Evolutionary conservation across 768 basidiomycete species (phyloP).

Genomic region (Termitomyces sp.): DNA sequence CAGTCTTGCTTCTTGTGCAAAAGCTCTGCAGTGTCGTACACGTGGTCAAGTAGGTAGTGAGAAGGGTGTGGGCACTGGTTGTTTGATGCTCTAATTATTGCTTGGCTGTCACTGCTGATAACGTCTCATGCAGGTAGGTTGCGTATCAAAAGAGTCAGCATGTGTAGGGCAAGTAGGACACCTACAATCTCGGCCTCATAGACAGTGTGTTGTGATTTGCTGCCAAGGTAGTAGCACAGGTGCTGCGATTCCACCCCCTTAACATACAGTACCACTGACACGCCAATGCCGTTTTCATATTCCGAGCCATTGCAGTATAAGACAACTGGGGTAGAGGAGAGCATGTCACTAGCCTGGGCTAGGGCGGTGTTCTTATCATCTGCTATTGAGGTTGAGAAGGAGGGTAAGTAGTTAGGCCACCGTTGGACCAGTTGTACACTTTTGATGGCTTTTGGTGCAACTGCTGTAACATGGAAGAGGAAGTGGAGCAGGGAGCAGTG

Average conservation of each 20-base stretch:
- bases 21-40: too few relatives aligned
- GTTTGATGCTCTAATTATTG: too few relatives aligned
- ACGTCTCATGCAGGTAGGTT: background rate
- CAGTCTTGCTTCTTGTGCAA: too few relatives aligned
- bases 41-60: too few relatives aligned
- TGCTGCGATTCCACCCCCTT: too few relatives aligned
- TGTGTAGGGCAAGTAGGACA: background rate
- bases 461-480: background rate
- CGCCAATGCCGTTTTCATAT: background rate
- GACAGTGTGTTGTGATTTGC: background rate
- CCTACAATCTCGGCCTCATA: background rate
- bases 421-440: background rate
- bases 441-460: background rate
- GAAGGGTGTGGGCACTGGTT: too few relatives aligned
- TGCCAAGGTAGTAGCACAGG: background rate
- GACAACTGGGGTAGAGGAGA: background rate
- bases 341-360: too few relatives aligned
- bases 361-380: too few relatives aligned
- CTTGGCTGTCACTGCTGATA: background rate
- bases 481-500: slow-evolving; percentile 8
- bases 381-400: background rate
- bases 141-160: background rate
- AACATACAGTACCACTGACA: slow-evolving; percentile 1
- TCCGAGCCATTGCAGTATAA: slow-evolving; percentile 8
- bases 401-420: background rate